Base-by-base conservation (phyloP, 805 yeast species). In the Starmerella kuoi region DNA sequence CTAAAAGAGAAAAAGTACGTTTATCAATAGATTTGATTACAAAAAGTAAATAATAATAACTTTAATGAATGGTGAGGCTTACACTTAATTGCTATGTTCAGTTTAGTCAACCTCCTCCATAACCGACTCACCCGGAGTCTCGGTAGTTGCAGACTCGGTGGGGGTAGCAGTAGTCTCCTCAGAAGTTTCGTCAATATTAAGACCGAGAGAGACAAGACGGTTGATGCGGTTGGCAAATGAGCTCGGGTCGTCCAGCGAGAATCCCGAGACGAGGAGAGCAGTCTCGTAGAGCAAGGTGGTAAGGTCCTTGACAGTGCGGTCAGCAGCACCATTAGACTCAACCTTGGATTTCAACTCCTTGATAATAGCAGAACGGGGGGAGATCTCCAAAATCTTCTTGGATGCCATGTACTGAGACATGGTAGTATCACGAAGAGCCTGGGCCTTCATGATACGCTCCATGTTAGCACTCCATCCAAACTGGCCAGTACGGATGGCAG, bases 391-490 rank as follows among this genome's bases (percentile, higher is more conserved):
- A 63, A 91, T 91, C 80, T 91, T 91, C 86, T 91, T 91, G 44
- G 98, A 91, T 37, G 97, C 81, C 99, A 91, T 91, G 91, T 91
- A 91, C 51, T 95, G 77, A 32, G 97, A 86, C 98, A 91, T 91
- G 58, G 94, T 76, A 58, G 94, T 83, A 69, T 91, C 98, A 74
- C 97, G 86, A 61, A 91, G 74, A 59, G 99, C 98, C 76, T 91
- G 99, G 50, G 98, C 98, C 77, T 91, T 91, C 99, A 91, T 91
- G 77, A 91, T 91, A 81, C 98, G 88, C 76, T 91, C 99, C 98
- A 91, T 91, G 77, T 91, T 91, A 62, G 99, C 99, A 56, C 98
- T 91, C 99, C 99, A 91, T 67, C 99, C 98, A 68, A 91, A 91
- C 74, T 91, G 97, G 57, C 96, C 97, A 57, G 98, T 91, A 78